These are phyloP conservation scores for Wickerhamomyces sydowiorum DNA, from an alignment of 805 yeast genomes.

Conservation along the genomic window DNA sequence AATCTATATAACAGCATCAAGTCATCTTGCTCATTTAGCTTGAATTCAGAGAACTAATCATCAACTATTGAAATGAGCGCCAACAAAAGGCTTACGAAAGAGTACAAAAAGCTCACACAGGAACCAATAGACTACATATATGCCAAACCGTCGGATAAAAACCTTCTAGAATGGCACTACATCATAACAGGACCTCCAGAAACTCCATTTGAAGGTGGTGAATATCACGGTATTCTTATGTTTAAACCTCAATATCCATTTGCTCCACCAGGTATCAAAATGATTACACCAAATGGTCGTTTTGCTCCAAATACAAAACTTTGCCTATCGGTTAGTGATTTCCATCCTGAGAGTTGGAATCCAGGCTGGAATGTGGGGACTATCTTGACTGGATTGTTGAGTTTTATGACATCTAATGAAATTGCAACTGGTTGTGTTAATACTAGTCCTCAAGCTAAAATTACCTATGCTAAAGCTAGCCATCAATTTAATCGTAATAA, in stretches of 20 bases:
- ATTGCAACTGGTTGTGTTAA: constrained; percentile 74
- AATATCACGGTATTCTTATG: constrained; percentile 77
- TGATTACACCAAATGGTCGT: constrained; percentile 86
- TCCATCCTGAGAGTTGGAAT: constrained; percentile 91
- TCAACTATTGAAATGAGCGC: constrained; percentile 22
- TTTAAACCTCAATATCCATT: constrained; percentile 85
- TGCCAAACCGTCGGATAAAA: constrained; percentile 81
- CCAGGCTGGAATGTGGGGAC: constrained; percentile 94
- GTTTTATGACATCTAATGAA: constrained; percentile 87
- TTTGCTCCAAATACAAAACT: constrained; percentile 70
- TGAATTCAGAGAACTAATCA: too few relatives aligned
- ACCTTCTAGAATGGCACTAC: constrained; percentile 90
- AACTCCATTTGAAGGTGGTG: constrained; percentile 80
- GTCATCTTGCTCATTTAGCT: too few relatives aligned
- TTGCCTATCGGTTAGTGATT: constrained; percentile 86
- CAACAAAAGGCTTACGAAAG: constrained; percentile 56
- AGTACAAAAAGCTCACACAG: constrained; percentile 67
- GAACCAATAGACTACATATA: constrained; percentile 78
- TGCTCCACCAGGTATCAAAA: constrained; percentile 81
- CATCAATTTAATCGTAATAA: constrained; percentile 54
- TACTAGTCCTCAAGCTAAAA: constrained; percentile 51
- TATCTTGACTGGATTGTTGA: constrained; percentile 75
- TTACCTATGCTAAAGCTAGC: constrained; percentile 48
- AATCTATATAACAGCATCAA: too few relatives aligned
- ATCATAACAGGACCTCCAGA: constrained; percentile 87